Conservation (phyloP, 768 basidiomycete genomes). For the Tulasnella sp. region DNA sequence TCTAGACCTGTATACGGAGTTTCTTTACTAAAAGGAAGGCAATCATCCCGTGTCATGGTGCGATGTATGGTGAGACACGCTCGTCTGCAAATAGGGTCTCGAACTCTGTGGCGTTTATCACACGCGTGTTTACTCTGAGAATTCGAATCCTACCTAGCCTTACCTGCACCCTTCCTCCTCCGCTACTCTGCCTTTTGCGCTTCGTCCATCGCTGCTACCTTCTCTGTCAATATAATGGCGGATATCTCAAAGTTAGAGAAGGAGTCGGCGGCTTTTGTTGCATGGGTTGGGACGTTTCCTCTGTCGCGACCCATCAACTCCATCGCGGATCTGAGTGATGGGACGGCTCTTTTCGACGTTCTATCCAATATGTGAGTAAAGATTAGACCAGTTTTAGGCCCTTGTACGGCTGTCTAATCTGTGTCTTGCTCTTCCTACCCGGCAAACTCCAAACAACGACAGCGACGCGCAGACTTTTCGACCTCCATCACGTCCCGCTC, state of each 20-base stretch:
- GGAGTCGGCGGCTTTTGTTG: slow-evolving; percentile 68
- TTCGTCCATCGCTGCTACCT: not conserved
- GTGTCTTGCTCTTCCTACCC: not conserved
- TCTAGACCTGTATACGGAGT: too few species aligned
- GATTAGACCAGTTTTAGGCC: too few species aligned
- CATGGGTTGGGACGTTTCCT: slow-evolving; percentile 68
- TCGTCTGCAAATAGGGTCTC: not conserved
- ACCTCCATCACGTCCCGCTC: slow-evolving; percentile 49
- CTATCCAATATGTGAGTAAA: slow-evolving; percentile 61
- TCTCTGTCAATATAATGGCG: not conserved
- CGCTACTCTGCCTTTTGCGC: not conserved
- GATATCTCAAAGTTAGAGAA: slow-evolving; percentile 1
- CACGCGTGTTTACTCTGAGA: not conserved
- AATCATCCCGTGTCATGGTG: not conserved
- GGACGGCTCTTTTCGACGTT: slow-evolving; percentile 65
- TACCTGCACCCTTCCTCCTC: not conserved
- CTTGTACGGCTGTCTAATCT: not conserved
- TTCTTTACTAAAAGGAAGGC: too few species aligned
- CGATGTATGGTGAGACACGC: not conserved
- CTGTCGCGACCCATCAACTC: slow-evolving; percentile 56
- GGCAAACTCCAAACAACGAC: slow-evolving; percentile 14
- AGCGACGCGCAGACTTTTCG: slow-evolving; percentile 79
- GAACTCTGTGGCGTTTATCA: not conserved
- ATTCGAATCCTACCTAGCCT: not conserved
- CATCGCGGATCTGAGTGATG: slow-evolving; percentile 70